Percentiles rank a stretch among this genome's conserved stretches.
Conservation (phyloP, 106 monocot genomes). For the Platanthera guangdongensis region DNA sequence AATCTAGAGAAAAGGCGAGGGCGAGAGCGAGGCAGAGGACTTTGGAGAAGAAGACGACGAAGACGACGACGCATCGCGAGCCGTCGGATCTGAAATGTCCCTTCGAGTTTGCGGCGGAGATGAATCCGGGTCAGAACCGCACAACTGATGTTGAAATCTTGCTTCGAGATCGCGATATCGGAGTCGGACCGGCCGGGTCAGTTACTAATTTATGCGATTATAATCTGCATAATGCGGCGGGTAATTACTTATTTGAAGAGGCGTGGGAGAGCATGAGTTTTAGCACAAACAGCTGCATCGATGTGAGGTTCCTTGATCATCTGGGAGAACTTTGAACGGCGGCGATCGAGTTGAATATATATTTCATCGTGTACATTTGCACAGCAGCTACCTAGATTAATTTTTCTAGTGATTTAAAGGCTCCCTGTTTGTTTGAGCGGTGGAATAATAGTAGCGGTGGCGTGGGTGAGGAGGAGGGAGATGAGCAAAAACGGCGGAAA, state of each 20-base stretch:
- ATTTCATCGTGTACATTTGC: too few relatives aligned
- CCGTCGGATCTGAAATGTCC: slow-evolving; percentile 16
- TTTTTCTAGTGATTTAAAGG: too few relatives aligned
- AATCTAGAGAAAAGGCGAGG: slow-evolving; percentile 32
- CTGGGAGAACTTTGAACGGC: neutral
- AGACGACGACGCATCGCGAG: neutral
- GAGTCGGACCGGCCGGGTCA: neutral
- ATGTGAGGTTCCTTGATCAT: neutral
- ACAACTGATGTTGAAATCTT: too few relatives aligned
- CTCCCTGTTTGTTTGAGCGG: too few relatives aligned
- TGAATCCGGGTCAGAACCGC: neutral
- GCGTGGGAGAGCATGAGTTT: neutral
- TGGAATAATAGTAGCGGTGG: too few relatives aligned
- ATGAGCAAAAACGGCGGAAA: too few relatives aligned
- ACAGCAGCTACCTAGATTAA: too few relatives aligned
- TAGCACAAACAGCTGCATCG: neutral
- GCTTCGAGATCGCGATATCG: neutral
- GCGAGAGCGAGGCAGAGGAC: slow-evolving; percentile 46
- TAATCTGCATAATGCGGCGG: neutral
- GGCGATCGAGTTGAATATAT: too few relatives aligned
- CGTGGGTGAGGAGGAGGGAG: too few relatives aligned
- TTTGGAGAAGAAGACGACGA: slow-evolving; percentile 21
- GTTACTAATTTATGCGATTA: neutral
- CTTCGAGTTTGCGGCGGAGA: slow-evolving; percentile 16
- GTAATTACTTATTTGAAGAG: neutral